A percentile compares a stretch with the other conserved stretches of the same genome.
phyloP scores from a whole-genome alignment of 73 alveolate genomes.

The Blepharisma japonicum region DNA sequence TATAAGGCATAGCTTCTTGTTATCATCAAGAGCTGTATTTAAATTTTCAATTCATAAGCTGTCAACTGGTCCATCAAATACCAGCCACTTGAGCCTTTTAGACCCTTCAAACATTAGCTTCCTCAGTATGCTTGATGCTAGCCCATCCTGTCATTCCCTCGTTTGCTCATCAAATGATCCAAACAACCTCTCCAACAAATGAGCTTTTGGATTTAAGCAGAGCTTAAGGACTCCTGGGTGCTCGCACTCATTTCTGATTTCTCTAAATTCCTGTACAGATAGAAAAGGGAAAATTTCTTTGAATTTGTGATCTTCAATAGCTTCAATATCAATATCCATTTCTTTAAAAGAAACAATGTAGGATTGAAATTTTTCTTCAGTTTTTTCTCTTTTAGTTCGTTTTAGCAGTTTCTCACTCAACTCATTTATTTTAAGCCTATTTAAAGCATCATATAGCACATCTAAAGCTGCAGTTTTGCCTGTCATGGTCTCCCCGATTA shows the following conservation, averaged over 20 bases:
- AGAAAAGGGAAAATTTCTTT: slow-evolving; percentile 17
- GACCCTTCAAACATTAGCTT: slow-evolving; percentile 27
- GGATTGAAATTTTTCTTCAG: slow-evolving; percentile 65
- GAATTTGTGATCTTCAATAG: slow-evolving; percentile 7
- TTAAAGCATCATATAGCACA: slow-evolving; percentile 60
- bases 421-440: background rate
- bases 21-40: slow-evolving; percentile 98
- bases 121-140: slow-evolving; percentile 53
- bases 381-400: background rate
- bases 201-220: slow-evolving; percentile 25
- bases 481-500: slow-evolving; percentile 70
- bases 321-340: slow-evolving; percentile 58
- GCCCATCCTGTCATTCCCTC: slow-evolving; percentile 35
- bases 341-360: slow-evolving; percentile 96
- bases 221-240: slow-evolving; percentile 8
- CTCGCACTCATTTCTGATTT: background rate
- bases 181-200: slow-evolving; percentile 26
- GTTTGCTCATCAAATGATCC: slow-evolving; percentile 55
- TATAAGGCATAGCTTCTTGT: slow-evolving; percentile 90
- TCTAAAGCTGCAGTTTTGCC: slow-evolving; percentile 71
- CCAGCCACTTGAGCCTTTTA: slow-evolving; percentile 33
- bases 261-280: slow-evolving; percentile 1
- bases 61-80: slow-evolving; percentile 97
- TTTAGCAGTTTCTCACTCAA: background rate
- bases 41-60: slow-evolving; percentile 96